Conservation (phyloP, 192 early-diverging fungal genomes). For the Funneliformis mosseae region DNA sequence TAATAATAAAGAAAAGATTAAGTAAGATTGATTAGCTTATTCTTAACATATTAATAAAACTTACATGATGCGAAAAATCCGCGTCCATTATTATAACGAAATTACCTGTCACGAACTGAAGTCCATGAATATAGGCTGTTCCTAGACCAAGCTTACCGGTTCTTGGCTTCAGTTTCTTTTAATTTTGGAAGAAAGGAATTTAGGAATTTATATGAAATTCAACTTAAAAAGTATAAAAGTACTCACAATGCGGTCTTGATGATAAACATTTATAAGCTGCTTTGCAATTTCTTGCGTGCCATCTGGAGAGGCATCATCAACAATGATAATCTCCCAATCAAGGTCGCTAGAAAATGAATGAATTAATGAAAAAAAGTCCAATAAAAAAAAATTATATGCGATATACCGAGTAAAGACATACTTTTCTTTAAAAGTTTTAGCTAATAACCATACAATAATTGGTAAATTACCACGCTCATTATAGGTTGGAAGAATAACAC, state of each 20-base stretch:
- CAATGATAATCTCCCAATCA: slow-evolving; percentile 96
- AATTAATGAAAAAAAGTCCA: not conserved
- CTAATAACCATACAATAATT: slow-evolving; percentile 90
- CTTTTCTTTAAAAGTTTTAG: slow-evolving; percentile 82
- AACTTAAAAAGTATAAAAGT: not conserved
- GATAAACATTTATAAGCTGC: slow-evolving; percentile 84
- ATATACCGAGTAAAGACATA: slow-evolving; percentile 21
- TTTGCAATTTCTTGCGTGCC: slow-evolving; percentile 93
- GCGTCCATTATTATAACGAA: slow-evolving; percentile 99
- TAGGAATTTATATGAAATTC: not conserved
- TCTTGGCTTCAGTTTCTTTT: slow-evolving; percentile 84
- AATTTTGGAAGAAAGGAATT: not conserved
- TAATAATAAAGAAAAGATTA: not conserved
- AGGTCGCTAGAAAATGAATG: slow-evolving; percentile 59
- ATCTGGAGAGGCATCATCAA: slow-evolving; percentile 95
- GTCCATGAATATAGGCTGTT: slow-evolving; percentile 94
- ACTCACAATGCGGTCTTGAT: slow-evolving; percentile 82
- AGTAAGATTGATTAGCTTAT: not conserved
- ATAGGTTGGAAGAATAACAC: slow-evolving; percentile 96
- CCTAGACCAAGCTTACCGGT: slow-evolving; percentile 95
- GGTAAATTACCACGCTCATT: slow-evolving; percentile 98
- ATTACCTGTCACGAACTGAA: slow-evolving; percentile 91
- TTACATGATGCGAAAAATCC: slow-evolving; percentile 98
- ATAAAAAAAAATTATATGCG: not conserved
- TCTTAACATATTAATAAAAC: not conserved